Evolutionary conservation across 2,329 filamentous ascomycete genomes (phyloP), one percentile per base, ranked within the genome.

Genomic region (Colletotrichum echinochloae): DNA sequence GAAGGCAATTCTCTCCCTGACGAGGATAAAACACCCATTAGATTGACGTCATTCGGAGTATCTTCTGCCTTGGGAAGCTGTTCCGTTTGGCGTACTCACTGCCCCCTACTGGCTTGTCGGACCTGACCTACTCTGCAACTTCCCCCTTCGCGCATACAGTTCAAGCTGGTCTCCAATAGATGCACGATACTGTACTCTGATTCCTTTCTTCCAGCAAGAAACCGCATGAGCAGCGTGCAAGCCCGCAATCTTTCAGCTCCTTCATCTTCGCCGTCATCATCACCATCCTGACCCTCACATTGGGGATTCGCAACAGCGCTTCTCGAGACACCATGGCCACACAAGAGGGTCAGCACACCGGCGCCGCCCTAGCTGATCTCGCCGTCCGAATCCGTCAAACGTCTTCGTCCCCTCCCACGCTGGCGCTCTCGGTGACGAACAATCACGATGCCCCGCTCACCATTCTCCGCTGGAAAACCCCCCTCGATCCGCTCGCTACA

Each of bases 401-500:
- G 20, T 75, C 74, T 60, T 70, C 75, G 30, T 79, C 80, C 55
- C 79, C 82, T 23, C 79, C 79, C 4, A 77, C 78, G 6, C 72
- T 85, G 35, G 77, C 76, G 12, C 74, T 83, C 49, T 77, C 75
- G 1, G 80, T 85, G 49, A 82, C 79, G 56, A 85, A 86, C 77
- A 79, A 77, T 14, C 78, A 81, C 64, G 73, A 77, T 2, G 65
- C 73, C 5, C 75, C 82, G 1, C 77, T 85, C 63, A 85, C 82
- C 1, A 73, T 86, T 28, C 78, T 86, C 44, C 76, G 74, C 4
- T 86, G 84, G 78, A 77, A 81, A 59, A 83, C 83, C 0, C 84
- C 84, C n/a, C 77, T 86, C n/a, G 84, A 86, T 72, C 76, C 78
- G 0, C 61, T 83, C 20, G 83, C 80, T 0, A 69, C 84, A 55